Evolutionary conservation across 345 rosid genomes (phyloP).

Genomic region (Salix viminalis): DNA sequence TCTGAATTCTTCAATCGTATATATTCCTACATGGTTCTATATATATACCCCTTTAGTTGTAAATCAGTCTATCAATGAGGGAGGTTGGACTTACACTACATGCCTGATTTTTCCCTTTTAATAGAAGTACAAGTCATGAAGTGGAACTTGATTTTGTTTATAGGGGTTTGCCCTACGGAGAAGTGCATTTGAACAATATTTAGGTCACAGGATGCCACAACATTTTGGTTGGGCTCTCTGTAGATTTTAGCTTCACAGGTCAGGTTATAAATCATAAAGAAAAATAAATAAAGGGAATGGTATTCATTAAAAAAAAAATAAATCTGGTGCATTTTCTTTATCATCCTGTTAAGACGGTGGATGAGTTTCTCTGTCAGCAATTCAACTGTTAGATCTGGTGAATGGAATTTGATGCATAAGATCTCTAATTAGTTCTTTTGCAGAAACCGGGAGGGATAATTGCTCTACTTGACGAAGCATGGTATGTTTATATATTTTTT

Average conservation of each 20-base stretch:
- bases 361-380: neutral
- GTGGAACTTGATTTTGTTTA: neutral
- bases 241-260: neutral
- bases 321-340: too few relatives aligned
- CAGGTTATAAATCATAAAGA: neutral
- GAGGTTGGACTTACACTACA: neutral
- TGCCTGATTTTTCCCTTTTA: neutral
- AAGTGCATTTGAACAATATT: neutral
- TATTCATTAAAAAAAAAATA: too few relatives aligned
- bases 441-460: conserved; percentile 95
- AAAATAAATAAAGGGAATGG: neutral
- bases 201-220: neutral
- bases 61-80: neutral
- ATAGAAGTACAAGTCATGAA: neutral
- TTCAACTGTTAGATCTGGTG: neutral
- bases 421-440: conserved; percentile 32
- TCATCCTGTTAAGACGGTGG: too few relatives aligned
- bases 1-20: conserved; percentile 5
- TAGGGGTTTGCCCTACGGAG: neutral
- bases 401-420: conserved; percentile 9
- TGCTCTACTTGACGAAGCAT: conserved; percentile 86
- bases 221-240: neutral
- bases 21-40: neutral
- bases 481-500: conserved; percentile 45
- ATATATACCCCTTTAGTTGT: conserved; percentile 4